A percentile compares a stretch with the other conserved stretches of the same genome.
phyloP scores from a whole-genome alignment of 805 yeast genomes.

The Wickerhamomyces silvicola region DNA sequence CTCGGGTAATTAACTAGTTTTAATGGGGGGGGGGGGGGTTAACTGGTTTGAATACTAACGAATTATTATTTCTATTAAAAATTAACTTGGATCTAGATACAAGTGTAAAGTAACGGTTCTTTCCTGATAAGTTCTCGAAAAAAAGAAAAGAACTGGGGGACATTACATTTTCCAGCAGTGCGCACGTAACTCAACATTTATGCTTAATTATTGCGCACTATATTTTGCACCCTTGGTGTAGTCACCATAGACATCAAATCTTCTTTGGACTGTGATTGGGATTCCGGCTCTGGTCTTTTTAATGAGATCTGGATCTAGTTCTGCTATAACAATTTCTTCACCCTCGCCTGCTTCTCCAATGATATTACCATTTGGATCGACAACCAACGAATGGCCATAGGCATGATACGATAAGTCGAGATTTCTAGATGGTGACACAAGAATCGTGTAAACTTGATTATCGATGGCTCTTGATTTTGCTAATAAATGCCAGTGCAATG shows the following conservation, averaged over 20 bases:
- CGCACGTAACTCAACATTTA: too few species aligned
- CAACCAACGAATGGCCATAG: constrained; percentile 63
- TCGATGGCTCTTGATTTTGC: constrained; percentile 74
- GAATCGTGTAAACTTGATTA: constrained; percentile 63
- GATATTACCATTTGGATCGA: constrained; percentile 57
- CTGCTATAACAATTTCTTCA: constrained; percentile 72
- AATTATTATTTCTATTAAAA: too few species aligned
- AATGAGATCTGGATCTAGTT: constrained; percentile 56
- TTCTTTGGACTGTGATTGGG: constrained; percentile 64
- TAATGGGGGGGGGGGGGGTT: too few species aligned
- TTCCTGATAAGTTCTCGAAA: too few species aligned
- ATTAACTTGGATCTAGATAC: too few species aligned
- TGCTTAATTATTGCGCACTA: constrained; percentile 10
- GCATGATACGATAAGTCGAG: constrained; percentile 50
- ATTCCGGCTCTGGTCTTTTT: constrained; percentile 55
- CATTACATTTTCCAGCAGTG: too few species aligned
- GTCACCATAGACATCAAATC: constrained; percentile 50
- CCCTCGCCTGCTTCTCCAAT: constrained; percentile 75
- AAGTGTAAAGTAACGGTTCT: too few species aligned
- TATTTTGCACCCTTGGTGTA: constrained; percentile 16
- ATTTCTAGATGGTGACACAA: constrained; percentile 90
- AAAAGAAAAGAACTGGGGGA: too few species aligned
- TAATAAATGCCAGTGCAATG: constrained; percentile 75
- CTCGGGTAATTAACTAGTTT: too few species aligned
- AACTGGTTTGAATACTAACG: too few species aligned